A percentile compares a stretch with the other conserved stretches of the same genome.
These are phyloP conservation scores for Sugiyamaella marilandica DNA, from an alignment of 805 yeast genomes.

Conservation along the genomic window DNA sequence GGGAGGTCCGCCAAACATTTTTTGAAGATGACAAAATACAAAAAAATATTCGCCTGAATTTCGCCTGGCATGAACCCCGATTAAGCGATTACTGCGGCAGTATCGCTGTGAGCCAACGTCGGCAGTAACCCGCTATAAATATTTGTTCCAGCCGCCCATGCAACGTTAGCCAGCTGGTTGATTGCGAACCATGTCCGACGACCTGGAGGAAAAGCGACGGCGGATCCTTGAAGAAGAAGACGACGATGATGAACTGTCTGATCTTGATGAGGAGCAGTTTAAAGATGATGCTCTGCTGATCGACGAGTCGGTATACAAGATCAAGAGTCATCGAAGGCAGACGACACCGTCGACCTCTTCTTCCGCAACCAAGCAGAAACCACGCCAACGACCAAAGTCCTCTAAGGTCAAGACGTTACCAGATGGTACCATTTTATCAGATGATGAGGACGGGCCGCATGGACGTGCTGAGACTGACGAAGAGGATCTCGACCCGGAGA, in stretches of 20 bases:
- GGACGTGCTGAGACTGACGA: conserved; percentile 11
- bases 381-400: conserved; percentile 19
- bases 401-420: conserved; percentile 9
- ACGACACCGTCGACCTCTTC: conserved; percentile 8
- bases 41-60: no score
- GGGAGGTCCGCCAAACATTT: conserved; percentile 36
- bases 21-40: background rate
- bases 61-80: no score
- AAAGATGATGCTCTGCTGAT: conserved; percentile 29
- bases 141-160: no score
- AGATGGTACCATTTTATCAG: conserved; percentile 18
- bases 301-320: conserved; percentile 38
- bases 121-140: no score
- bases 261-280: conserved; percentile 37
- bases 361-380: conserved; percentile 14
- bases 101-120: no score
- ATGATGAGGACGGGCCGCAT: conserved; percentile 18
- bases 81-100: no score
- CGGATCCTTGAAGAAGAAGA: conserved; percentile 7
- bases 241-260: conserved; percentile 26
- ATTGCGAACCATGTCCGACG: background rate
- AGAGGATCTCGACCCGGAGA: conserved; percentile 29
- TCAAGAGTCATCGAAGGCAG: conserved; percentile 32
- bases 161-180: no score
- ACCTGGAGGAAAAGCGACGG: background rate